These are phyloP conservation scores for Quercus ilex DNA, from an alignment of 306 rosid genomes.

Conservation along the genomic window DNA sequence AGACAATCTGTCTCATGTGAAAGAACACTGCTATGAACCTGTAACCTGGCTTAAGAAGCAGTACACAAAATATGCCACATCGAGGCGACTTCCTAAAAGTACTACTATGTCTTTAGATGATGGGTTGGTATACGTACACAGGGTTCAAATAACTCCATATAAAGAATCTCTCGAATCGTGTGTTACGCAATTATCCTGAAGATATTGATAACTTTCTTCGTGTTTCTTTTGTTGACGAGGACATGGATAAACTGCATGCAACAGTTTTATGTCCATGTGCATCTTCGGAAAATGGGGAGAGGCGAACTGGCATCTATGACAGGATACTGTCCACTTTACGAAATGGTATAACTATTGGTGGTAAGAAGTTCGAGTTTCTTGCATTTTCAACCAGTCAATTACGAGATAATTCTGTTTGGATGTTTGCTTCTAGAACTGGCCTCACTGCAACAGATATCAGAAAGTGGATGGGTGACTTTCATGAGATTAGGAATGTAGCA, in stretches of 20 bases:
- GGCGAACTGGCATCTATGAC: constrained; percentile 21
- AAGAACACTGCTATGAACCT: constrained; percentile 44
- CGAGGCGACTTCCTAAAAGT: constrained; percentile 4
- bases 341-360: constrained; percentile 40
- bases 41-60: constrained; percentile 30
- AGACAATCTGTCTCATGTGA: constrained; percentile 27
- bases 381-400: constrained; percentile 35
- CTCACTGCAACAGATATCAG: constrained; percentile 32
- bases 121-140: constrained; percentile 33
- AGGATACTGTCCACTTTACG: constrained; percentile 26
- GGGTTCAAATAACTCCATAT: constrained; percentile 37
- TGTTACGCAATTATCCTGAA: constrained; percentile 24
- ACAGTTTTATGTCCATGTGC: constrained; percentile 16
- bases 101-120: constrained; percentile 32
- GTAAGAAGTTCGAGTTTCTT: constrained; percentile 44
- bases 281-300: background rate
- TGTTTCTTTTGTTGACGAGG: constrained; percentile 46
- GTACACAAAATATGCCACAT: background rate
- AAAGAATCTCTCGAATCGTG: constrained; percentile 41
- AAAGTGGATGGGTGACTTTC: constrained; percentile 44
- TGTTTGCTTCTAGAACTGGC: constrained; percentile 44
- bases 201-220: constrained; percentile 43
- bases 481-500: constrained; percentile 31
- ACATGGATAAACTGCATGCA: constrained; percentile 26
- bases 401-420: constrained; percentile 35